phyloP scores from a whole-genome alignment of 208 protist species.

The Leptomonas pyrrhocoris region DNA sequence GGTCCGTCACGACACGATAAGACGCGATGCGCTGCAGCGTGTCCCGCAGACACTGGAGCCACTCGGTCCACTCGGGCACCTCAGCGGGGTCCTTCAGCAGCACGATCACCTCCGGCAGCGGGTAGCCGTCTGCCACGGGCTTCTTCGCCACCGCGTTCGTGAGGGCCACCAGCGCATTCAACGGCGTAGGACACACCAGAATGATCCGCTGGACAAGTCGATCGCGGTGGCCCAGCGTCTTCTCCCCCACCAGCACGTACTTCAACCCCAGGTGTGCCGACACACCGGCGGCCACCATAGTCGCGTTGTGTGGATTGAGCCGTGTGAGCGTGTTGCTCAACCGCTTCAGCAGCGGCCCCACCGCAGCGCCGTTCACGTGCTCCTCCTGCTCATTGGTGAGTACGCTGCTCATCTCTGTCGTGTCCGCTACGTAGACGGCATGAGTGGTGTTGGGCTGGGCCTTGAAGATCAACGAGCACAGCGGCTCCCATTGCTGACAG shows the following conservation, averaged over 20 bases:
- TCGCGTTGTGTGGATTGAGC: conserved; percentile 79
- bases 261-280: conserved; percentile 65
- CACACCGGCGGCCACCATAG: conserved; percentile 72
- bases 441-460: conserved; percentile 71
- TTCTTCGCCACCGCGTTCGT: conserved; percentile 28
- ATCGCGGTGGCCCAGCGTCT: conserved; percentile 70
- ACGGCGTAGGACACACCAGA: conserved; percentile 58
- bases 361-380: conserved; percentile 40
- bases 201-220: conserved; percentile 62
- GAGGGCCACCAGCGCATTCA: conserved; percentile 32
- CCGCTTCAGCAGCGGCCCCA: conserved; percentile 62
- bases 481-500: conserved; percentile 69
- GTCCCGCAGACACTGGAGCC: conserved; percentile 29
- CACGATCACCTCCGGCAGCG: conserved; percentile 47
- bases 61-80: conserved; percentile 35
- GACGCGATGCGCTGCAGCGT: conserved; percentile 20
- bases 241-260: conserved; percentile 76
- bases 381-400: conserved; percentile 56
- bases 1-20: conserved; percentile 38
- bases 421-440: conserved; percentile 76
- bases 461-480: conserved; percentile 65
- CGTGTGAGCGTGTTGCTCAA: conserved; percentile 61
- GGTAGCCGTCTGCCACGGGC: conserved; percentile 34
- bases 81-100: conserved; percentile 44
- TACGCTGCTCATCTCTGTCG: conserved; percentile 41